These are phyloP conservation scores for Diaporthe nobilis DNA, from an alignment of 2,329 filamentous ascomycete species.

Conservation along the genomic window DNA sequence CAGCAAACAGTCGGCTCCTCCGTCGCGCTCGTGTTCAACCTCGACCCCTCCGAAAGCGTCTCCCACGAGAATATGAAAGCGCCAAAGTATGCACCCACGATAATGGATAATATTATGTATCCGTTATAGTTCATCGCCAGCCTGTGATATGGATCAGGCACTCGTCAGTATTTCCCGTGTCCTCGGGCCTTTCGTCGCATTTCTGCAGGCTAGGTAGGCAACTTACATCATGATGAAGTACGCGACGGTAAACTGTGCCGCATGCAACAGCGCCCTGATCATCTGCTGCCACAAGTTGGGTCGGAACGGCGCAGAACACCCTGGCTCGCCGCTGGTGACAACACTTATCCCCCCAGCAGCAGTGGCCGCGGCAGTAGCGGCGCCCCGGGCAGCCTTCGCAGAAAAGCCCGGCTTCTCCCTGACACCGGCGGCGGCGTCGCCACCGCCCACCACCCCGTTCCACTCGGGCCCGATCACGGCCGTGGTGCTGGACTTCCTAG, in stretches of 20 bases:
- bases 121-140: constrained; percentile 75
- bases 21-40: constrained; percentile 22
- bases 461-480: background rate
- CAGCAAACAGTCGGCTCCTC: constrained; percentile 38
- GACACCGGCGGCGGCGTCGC: background rate
- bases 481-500: constrained; percentile 21
- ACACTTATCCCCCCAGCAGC: background rate
- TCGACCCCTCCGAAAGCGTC: background rate
- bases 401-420: constrained; percentile 1
- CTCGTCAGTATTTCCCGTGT: background rate
- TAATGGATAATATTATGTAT: constrained; percentile 86
- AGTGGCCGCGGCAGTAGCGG: too few relatives aligned
- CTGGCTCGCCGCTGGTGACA: background rate
- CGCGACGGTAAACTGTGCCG: constrained; percentile 79
- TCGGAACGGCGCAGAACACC: constrained; percentile 53
- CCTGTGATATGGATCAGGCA: constrained; percentile 42
- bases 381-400: background rate
- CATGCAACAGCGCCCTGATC: constrained; percentile 76
- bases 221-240: constrained; percentile 82
- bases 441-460: background rate
- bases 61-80: constrained; percentile 60
- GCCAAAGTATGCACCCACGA: constrained; percentile 82
- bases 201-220: background rate
- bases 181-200: background rate
- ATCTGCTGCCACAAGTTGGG: constrained; percentile 77